Percentiles rank a stretch among this genome's conserved stretches.
These are phyloP conservation scores for Citrus glauca DNA, from an alignment of 345 rosid species.

Conservation along the genomic window DNA sequence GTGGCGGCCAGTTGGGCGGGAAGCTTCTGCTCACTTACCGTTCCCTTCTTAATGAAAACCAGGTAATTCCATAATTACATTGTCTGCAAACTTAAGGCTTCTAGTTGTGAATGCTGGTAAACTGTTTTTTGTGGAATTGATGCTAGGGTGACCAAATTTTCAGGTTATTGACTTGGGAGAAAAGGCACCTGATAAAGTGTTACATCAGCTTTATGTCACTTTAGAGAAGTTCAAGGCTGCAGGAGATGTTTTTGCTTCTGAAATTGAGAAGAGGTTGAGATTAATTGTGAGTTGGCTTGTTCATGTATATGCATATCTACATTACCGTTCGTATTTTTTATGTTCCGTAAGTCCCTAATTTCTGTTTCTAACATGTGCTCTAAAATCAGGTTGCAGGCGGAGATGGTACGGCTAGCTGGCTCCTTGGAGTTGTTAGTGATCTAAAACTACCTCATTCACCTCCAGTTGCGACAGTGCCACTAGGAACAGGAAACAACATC, in stretches of 20 bases:
- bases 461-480: slow-evolving; percentile 64
- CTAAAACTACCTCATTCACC: slow-evolving; percentile 66
- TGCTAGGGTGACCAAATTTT: background rate
- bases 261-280: slow-evolving; percentile 46
- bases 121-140: background rate
- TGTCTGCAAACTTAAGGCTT: background rate
- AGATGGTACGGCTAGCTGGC: slow-evolving; percentile 80
- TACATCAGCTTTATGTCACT: slow-evolving; percentile 42
- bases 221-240: slow-evolving; percentile 31
- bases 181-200: slow-evolving; percentile 47
- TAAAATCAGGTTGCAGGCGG: slow-evolving; percentile 67
- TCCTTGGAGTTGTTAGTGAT: slow-evolving; percentile 70
- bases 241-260: slow-evolving; percentile 54
- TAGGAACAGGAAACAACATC: slow-evolving; percentile 78
- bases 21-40: slow-evolving; percentile 54
- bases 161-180: slow-evolving; percentile 64
- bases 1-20: slow-evolving; percentile 76
- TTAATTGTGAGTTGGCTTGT: slow-evolving; percentile 49
- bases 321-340: background rate
- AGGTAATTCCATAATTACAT: slow-evolving; percentile 36
- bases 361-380: slow-evolving; percentile 7
- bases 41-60: slow-evolving; percentile 49
- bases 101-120: background rate
- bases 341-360: background rate
- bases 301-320: background rate